These are phyloP conservation scores for Saccharomycopsis sp. DNA, from an alignment of 805 yeast genomes.

Conservation along the genomic window DNA sequence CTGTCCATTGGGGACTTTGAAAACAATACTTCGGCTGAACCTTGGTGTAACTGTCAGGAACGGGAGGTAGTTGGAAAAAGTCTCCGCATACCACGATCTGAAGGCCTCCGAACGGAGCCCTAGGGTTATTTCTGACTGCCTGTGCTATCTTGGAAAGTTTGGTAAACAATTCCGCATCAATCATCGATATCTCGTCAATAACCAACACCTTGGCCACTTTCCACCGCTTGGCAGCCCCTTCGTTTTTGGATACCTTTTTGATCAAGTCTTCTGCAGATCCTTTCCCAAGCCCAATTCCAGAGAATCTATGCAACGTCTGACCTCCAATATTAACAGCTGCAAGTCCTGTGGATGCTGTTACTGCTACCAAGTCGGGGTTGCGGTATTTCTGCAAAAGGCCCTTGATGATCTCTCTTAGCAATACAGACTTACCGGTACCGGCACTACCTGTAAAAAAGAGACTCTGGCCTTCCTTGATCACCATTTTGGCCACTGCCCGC, in stretches of 20 bases:
- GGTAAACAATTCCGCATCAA: constrained; percentile 70
- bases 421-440: constrained; percentile 81
- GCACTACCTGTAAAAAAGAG: constrained; percentile 80
- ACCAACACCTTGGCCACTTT: constrained; percentile 58
- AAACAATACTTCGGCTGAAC: constrained; percentile 56
- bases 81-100: constrained; percentile 92
- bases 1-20: constrained; percentile 64
- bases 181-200: constrained; percentile 93
- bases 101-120: constrained; percentile 84
- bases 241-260: constrained; percentile 41
- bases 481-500: constrained; percentile 42
- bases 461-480: constrained; percentile 43
- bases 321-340: constrained; percentile 96
- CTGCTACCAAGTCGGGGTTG: constrained; percentile 49
- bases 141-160: constrained; percentile 70
- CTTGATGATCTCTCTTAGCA: constrained; percentile 56
- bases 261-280: constrained; percentile 42
- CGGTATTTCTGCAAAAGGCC: constrained; percentile 41
- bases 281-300: constrained; percentile 78
- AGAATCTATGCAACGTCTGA: constrained; percentile 73
- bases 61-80: constrained; percentile 94
- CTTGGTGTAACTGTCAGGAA: constrained; percentile 37
- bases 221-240: constrained; percentile 52
- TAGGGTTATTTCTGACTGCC: constrained; percentile 36
- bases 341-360: constrained; percentile 93